Base-by-base conservation (phyloP, 2,329 filamentous ascomycete genomes). In the Clonostachys rhizophaga region DNA sequence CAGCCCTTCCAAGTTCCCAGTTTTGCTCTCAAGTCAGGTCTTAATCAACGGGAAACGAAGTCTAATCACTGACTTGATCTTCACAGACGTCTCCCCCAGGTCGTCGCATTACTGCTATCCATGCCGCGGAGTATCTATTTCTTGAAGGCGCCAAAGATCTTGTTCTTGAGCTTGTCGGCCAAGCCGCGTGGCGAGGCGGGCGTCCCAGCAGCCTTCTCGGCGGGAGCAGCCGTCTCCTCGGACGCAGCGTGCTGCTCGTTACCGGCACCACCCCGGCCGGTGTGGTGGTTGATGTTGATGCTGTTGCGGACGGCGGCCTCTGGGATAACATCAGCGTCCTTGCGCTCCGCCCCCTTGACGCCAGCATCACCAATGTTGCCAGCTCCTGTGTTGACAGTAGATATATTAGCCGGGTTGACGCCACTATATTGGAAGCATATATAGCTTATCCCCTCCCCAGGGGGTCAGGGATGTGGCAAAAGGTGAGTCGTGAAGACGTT, bases 211-310 rank as follows among this genome's bases (percentile, higher is more conserved):
- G 24, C 3, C 24, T 30, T 30, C 35, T 46, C 50, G 47, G 58
- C 58, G 55, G 61, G 60, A 50, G 65, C 59, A 49, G 54, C 52
- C 35, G 61, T 52, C 35, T 54, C 54, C 30, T 54, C 51, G 45
- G 57, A 58, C 46, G 48, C 64, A 56, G 35, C 52, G 55, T 11
- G 58, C 59, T 42, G 67, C 60, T 75, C 75, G 60, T 84, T 84
- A 45, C 79, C 80, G 10, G 75, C 78, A 49, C 80, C 80, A 57
- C 80, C 80, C 34, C 80, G 79, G 48, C 81, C 81, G 39, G 72
- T 75, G 66, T 84, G 79, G 62, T 71, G 76, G 14, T 79, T 72
- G 43, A 66, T 63, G 57, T 68, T 73, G 24, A 69, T 66, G 20
- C 68, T 73, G 30, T 70, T 66, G 24, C 78, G 75, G 44, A 71